Evolutionary conservation across 2,329 filamentous ascomycete species (phyloP), one percentile per base, ranked within the genome.

Genomic region (Aspergillus fumigatiaffinis): DNA sequence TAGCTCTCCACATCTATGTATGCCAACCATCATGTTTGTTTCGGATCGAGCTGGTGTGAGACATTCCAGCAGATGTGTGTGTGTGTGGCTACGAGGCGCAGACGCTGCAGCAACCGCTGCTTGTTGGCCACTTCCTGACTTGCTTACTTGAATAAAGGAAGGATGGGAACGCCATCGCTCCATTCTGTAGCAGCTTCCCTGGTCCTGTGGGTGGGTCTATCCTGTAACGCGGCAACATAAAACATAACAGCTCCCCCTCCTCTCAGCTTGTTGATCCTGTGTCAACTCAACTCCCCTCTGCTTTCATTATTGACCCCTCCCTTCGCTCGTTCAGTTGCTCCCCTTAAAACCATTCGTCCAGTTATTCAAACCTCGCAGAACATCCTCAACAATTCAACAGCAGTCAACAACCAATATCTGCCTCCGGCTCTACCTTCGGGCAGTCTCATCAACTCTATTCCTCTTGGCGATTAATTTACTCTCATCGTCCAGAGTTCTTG

Each of bases 161-260:
- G 47, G 58, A 60, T 56, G 56, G 48, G 49, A 51, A 25, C 41
- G 17, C 44, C 50, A 55, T 60, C 58, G 51, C 53, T 52, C 52
- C 54, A 58, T 53, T 56, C 61, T 57, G 61, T 60, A 63, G 65
- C 58, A 66, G 65, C 64, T 68, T 68, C 62, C 66, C 56, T 65
- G 58, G 61, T 62, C 60, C 53, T 44, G 50, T 59, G 55, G 47
- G 66, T 68, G 64, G 66, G 64, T 58, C 64, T 56, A 63, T 67
- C 61, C 63, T 59, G 59, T 60, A 62, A 66, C 64, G 63, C 63
- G 58, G 59, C 61, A 62, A 66, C 64, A 66, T 65, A 66, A 67
- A 67, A 65, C 65, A 68, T 63, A 67, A 60, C 63, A 64, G 59
- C 59, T 62, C 55, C 57, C 61, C 58, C 59, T 61, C 56, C 60